phyloP scores from a whole-genome alignment of 2,329 filamentous ascomycete species.

The Colletotrichum sp. region DNA sequence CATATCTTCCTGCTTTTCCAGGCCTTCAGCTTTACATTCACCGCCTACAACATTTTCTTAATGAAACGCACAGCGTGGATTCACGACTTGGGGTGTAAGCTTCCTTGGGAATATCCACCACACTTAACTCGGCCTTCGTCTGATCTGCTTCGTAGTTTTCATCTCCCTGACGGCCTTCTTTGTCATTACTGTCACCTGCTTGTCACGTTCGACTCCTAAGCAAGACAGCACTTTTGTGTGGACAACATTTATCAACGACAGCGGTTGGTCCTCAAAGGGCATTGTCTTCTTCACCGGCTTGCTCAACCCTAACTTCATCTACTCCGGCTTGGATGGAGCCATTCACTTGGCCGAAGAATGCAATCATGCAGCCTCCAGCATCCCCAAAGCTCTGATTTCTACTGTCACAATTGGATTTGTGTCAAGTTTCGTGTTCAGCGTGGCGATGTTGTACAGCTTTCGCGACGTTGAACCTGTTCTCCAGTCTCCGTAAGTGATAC shows the following conservation, averaged over 20 bases:
- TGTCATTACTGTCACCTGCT: conserved; percentile 32
- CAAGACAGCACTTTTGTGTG: conserved; percentile 28
- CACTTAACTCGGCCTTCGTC: not conserved
- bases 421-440: conserved; percentile 33
- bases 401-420: conserved; percentile 37
- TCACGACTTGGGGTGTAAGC: conserved; percentile 2
- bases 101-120: not conserved
- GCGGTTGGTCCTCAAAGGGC: conserved; percentile 30
- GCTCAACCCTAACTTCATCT: conserved; percentile 40
- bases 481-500: not conserved
- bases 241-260: conserved; percentile 31
- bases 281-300: conserved; percentile 43
- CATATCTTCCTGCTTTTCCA: conserved; percentile 4
- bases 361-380: conserved; percentile 29
- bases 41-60: not conserved
- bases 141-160: not conserved
- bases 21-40: not conserved
- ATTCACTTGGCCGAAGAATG: conserved; percentile 43
- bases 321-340: conserved; percentile 38
- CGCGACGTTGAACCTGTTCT: conserved; percentile 22
- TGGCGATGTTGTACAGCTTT: conserved; percentile 30
- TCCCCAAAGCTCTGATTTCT: conserved; percentile 36
- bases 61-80: conserved; percentile 9
- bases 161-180: conserved; percentile 26
- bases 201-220: conserved; percentile 21